Evolutionary conservation across 2,329 filamentous ascomycete species (phyloP), one percentile per base, ranked within the genome.

Genomic region (Anthostomella pinea): DNA sequence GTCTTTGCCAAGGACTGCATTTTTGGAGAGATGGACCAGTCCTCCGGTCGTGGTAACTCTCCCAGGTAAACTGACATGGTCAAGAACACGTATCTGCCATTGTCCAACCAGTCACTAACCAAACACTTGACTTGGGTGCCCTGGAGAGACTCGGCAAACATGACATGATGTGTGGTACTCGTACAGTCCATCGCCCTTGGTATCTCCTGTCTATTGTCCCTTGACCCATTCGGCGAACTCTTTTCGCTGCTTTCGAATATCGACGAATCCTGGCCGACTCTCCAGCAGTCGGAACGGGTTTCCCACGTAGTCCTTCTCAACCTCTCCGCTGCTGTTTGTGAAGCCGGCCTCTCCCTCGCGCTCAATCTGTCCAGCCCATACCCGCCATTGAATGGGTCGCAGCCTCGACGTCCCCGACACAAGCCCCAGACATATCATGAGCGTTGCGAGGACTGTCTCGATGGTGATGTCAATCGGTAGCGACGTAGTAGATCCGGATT

Each of bases 401-500:
- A 97, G 71, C 28, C 80, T 78, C 9, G 87, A 82, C 3, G 87
- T 84, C 22, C 82, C 81, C 1, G 88, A 64, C 1, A 96, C 88
- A 18, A 97, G 79, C 26, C 91, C 93, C 1, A 88, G 60, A 36
- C 83, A 86, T n/a, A 95, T 75, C n/a, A 90, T 59, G 16, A 94
- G 63, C 5, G 93, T 83, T 2, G 89, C 86, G 27, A 85, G 62
- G 11, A 97, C 70, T 1, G 90, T 89, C 66, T 98, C 93, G 51
- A 95, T 75, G 23, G 81, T 79, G 53, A 98, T 94, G 57, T 98
- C 93, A 44, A 86, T 66, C 0, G 93, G 91, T 2, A 97, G 74
- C 11, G 75, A 68, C 39, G 64, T 56, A 33, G 62, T 49, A 3
- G 67, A 53, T 10, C 66, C 56, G 14, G 65, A 54, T 19, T 69